Conservation (phyloP, 2,329 filamentous ascomycete species). For the Fusarium vanettenii region DNA sequence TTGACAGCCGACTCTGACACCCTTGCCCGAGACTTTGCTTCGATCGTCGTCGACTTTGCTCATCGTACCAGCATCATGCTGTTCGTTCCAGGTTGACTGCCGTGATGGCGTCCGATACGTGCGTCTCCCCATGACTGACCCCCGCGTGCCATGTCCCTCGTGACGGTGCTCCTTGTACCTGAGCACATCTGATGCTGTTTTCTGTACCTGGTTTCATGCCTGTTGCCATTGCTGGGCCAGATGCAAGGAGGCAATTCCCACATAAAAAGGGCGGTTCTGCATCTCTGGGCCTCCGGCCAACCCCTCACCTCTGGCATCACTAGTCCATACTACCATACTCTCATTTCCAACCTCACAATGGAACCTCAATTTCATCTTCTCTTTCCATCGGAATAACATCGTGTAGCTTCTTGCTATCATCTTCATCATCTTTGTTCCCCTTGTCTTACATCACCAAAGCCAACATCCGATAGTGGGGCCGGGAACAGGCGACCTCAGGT, state of each 20-base stretch:
- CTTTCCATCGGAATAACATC: neutral
- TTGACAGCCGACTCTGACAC: slow-evolving; percentile 18
- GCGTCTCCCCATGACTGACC: slow-evolving; percentile 27
- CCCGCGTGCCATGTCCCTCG: slow-evolving; percentile 32
- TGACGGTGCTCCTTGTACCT: slow-evolving; percentile 32
- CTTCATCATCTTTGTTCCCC: slow-evolving; percentile 1
- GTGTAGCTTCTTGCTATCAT: slow-evolving; percentile 23
- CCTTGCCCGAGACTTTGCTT: neutral
- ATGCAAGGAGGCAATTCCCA: slow-evolving; percentile 34
- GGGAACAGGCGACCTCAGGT: slow-evolving; percentile 44
- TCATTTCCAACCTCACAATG: neutral
- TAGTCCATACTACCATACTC: slow-evolving; percentile 10
- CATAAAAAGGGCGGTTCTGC: slow-evolving; percentile 42
- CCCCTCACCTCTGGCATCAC: slow-evolving; percentile 10
- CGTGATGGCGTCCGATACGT: slow-evolving; percentile 26
- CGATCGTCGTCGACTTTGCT: slow-evolving; percentile 4
- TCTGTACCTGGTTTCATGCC: slow-evolving; percentile 35
- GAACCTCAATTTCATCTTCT: neutral
- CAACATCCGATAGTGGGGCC: slow-evolving; percentile 47
- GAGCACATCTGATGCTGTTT: slow-evolving; percentile 19
- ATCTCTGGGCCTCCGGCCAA: slow-evolving; percentile 25
- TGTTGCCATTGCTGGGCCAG: neutral
- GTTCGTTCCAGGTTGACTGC: slow-evolving; percentile 31
- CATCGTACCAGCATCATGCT: slow-evolving; percentile 43
- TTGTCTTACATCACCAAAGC: slow-evolving; percentile 35